phyloP scores from a whole-genome alignment of 495 filamentous ascomycete genomes.

The Rostrohypoxylon terebratum region DNA sequence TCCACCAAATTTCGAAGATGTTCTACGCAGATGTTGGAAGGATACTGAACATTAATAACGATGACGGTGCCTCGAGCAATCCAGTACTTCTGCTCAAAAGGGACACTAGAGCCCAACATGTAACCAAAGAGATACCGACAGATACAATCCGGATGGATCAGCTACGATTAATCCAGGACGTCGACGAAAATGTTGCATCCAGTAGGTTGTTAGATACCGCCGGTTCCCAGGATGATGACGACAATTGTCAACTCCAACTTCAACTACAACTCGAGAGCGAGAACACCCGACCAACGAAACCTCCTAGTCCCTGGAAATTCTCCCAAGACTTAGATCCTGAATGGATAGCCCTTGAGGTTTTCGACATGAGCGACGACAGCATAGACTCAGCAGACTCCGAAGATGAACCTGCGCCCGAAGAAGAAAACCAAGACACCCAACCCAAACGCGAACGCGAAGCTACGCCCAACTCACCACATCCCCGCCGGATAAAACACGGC shows the following conservation, averaged over 20 bases:
- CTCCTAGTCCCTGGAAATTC: constrained; percentile 68
- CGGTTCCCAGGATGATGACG: constrained; percentile 69
- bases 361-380: constrained; percentile 68
- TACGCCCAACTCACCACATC: background rate
- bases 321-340: constrained; percentile 88
- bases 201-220: constrained; percentile 24
- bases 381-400: constrained; percentile 49
- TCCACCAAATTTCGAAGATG: constrained; percentile 93
- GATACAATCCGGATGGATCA: background rate
- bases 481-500: constrained; percentile 28
- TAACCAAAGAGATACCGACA: constrained; percentile 55
- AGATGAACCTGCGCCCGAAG: constrained; percentile 48
- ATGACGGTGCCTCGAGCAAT: constrained; percentile 80
- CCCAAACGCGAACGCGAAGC: constrained; percentile 31
- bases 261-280: constrained; percentile 69
- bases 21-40: constrained; percentile 97
- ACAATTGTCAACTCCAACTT: constrained; percentile 74
- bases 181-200: constrained; percentile 27
- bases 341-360: constrained; percentile 96
- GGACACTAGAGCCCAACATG: constrained; percentile 78
- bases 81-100: constrained; percentile 90
- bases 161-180: constrained; percentile 24
- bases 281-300: background rate
- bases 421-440: constrained; percentile 40
- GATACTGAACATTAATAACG: constrained; percentile 87